Conservation (phyloP, 2,329 filamentous ascomycete genomes). For the Ophiosphaerella narmari region DNA sequence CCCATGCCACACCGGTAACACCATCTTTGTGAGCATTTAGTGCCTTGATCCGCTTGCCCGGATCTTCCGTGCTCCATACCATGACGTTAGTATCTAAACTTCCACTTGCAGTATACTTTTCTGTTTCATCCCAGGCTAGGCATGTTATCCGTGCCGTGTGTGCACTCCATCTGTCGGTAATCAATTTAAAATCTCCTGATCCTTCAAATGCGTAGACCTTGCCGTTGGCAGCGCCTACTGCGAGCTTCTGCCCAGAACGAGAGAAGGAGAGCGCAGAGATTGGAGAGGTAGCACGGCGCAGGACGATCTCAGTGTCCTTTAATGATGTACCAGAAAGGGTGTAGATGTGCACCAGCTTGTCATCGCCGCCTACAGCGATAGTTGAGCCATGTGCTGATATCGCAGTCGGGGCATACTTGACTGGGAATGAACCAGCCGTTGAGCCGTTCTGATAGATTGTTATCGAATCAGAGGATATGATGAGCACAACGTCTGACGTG, state of each 20-base stretch:
- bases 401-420: conserved; percentile 69
- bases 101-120: conserved; percentile 80
- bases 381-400: conserved; percentile 70
- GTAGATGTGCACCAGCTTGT: conserved; percentile 78
- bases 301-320: conserved; percentile 57
- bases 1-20: conserved; percentile 85
- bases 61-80: conserved; percentile 85
- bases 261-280: conserved; percentile 87
- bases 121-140: conserved; percentile 76
- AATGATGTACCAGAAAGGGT: conserved; percentile 61
- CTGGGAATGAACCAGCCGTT: conserved; percentile 63
- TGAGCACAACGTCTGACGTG: conserved; percentile 57
- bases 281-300: conserved; percentile 70
- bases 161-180: conserved; percentile 78
- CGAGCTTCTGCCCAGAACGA: conserved; percentile 73
- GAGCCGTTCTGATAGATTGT: conserved; percentile 63
- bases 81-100: conserved; percentile 89
- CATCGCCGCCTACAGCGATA: conserved; percentile 77
- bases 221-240: conserved; percentile 80
- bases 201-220: conserved; percentile 82
- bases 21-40: conserved; percentile 95
- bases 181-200: conserved; percentile 68
- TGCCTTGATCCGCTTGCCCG: conserved; percentile 81
- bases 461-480: conserved; percentile 61
- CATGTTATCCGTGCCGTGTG: conserved; percentile 71